Evolutionary conservation across 2,329 filamentous ascomycete species (phyloP), one percentile per base, ranked within the genome.

Genomic region (Orbilia ellipsospora): DNA sequence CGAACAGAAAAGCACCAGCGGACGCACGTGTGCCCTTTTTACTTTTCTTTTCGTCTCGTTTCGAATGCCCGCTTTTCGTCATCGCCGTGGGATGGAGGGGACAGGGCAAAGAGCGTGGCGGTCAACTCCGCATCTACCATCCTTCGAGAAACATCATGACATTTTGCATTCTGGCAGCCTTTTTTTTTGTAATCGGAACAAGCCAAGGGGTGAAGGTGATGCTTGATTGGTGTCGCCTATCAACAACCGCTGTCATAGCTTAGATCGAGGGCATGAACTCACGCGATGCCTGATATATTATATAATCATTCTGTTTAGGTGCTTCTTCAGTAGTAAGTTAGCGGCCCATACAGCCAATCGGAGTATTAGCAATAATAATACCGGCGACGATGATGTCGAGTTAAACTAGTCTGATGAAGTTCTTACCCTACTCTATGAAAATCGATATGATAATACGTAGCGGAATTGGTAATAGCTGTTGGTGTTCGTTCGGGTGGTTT

Each of bases 401-500:
- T 48, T 48, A 13, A 48, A 48, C 13, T 18, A 48, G 13, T 13
- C 10, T 1, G 44, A 15, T 48, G 44, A 48, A 15, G 16, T 3
- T 48, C 13, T 48, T 48, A n/a, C 16, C 44, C 16, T 48, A 15
- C 44, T 13, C 1, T 48, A 6, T 36, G 31, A 6, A 36, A 36
- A 36, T 36, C 31, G 31, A 36, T 36, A 36, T 36, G 31, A 36
- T 36, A 36, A 36, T 36, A 36, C 31, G 31, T 36, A 36, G 10
- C 31, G 31, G 31, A 36, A 36, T 36, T 36, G 31, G 31, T 36
- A 36, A 36, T 36, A 36, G 31, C 31, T 36, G 31, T 36, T 36
- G 31, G 31, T 36, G 31, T 26, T 18, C 12, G 44, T 36, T 70
- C 66, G 61, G 69, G 69, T 67, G 69, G 69, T 61, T 66, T 66